These are phyloP conservation scores for Boehmeria nivea DNA, from an alignment of 306 rosid species.

Conservation along the genomic window DNA sequence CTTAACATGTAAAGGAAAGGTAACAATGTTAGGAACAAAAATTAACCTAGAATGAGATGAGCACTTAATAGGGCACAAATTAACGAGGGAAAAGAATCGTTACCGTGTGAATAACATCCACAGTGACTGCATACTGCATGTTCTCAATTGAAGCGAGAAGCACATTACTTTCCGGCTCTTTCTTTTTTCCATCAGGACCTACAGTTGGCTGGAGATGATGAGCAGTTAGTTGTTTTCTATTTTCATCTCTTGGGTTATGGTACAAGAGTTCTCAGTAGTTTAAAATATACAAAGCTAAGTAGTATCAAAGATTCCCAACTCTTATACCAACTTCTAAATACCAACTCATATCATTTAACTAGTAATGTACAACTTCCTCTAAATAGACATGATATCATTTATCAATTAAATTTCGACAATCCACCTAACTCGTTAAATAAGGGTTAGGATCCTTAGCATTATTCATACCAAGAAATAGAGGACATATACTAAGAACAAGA, in stretches of 20 bases:
- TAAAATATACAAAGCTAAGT: no score
- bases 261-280: no score
- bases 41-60: not conserved
- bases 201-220: conserved; percentile 49
- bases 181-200: conserved; percentile 90
- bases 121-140: conserved; percentile 96
- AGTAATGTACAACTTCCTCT: no score
- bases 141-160: conserved; percentile 92
- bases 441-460: no score
- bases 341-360: no score
- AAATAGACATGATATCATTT: no score
- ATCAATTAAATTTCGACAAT: no score
- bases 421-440: no score
- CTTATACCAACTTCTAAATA: no score
- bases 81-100: conserved; percentile 14
- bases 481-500: conserved; percentile 8
- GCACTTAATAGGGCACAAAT: not conserved
- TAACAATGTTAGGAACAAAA: conserved; percentile 9
- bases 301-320: no score
- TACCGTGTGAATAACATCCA: conserved; percentile 83
- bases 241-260: no score
- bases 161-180: conserved; percentile 80
- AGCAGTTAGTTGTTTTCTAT: conserved; percentile 25
- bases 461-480: not conserved
- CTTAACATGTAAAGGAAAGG: conserved; percentile 33